Evolutionary conservation across 1,284 basidiomycete genomes (phyloP).

Genomic region (Cryptococcus deneoformans): DNA sequence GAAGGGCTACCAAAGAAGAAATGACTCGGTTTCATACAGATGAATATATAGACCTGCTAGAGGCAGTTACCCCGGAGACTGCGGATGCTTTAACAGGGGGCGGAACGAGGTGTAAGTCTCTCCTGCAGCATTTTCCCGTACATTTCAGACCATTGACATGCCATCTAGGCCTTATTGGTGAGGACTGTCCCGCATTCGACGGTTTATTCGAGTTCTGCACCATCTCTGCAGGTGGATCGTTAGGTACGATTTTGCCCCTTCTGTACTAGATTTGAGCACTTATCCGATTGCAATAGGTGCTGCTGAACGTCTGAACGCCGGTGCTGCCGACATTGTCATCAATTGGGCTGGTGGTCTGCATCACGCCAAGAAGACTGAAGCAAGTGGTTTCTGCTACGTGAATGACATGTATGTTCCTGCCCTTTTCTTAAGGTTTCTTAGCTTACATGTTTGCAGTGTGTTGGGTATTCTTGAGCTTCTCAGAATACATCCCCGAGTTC

Average conservation of each 20-base stretch:
- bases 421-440: not conserved
- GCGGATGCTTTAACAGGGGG: conserved; percentile 77
- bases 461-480: conserved; percentile 85
- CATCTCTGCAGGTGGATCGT: conserved; percentile 92
- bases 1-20: conserved; percentile 71
- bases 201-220: conserved; percentile 97
- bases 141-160: not conserved
- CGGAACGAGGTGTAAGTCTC: conserved; percentile 70
- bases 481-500: conserved; percentile 69
- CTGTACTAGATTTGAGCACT: not conserved
- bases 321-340: conserved; percentile 85
- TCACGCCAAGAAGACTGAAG: conserved; percentile 97
- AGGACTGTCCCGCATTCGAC: conserved; percentile 96
- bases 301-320: conserved; percentile 75
- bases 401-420: conserved; percentile 62
- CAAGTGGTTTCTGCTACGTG: conserved; percentile 95
- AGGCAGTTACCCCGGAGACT: conserved; percentile 83
- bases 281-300: conserved; percentile 57
- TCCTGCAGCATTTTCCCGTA: not conserved
- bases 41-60: conserved; percentile 92
- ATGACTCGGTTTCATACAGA: conserved; percentile 97
- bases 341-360: conserved; percentile 99
- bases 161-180: conserved; percentile 72
- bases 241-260: conserved; percentile 49
- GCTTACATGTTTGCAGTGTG: conserved; percentile 59